A percentile compares a stretch with the other conserved stretches of the same genome.
Conservation (phyloP, 805 yeast species). For the Clavispora fructus region DNA sequence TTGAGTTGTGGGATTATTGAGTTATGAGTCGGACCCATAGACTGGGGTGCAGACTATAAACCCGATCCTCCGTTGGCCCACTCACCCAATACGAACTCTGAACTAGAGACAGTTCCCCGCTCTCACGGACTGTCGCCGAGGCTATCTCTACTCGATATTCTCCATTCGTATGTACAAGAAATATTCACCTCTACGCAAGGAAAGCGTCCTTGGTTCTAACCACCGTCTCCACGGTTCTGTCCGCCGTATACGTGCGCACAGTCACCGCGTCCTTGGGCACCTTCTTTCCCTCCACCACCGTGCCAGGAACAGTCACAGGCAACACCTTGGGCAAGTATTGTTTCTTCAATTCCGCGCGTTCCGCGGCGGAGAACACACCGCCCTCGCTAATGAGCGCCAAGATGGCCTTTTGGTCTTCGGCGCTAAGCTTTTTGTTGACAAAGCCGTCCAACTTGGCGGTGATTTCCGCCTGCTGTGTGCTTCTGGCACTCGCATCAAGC, state of each 20-base stretch:
- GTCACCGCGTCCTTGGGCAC: slow-evolving; percentile 44
- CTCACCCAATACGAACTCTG: too few species aligned
- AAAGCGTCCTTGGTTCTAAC: slow-evolving; percentile 53
- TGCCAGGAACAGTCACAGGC: slow-evolving; percentile 44
- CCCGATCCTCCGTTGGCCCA: too few species aligned
- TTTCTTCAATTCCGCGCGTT: slow-evolving; percentile 38
- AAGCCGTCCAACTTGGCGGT: slow-evolving; percentile 17
- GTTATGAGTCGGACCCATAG: too few species aligned
- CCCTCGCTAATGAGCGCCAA: slow-evolving; percentile 38
- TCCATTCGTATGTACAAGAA: slow-evolving; percentile 10
- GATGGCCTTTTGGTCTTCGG: slow-evolving; percentile 38
- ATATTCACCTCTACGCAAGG: slow-evolving; percentile 4
- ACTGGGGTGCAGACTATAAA: too few species aligned
- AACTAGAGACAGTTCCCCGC: too few species aligned
- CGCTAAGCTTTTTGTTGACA: slow-evolving; percentile 22
- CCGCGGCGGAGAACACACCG: slow-evolving; percentile 33
- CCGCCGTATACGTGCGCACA: slow-evolving; percentile 53
- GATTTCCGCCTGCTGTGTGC: slow-evolving; percentile 17
- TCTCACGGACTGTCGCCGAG: too few species aligned
- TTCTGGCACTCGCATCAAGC: slow-evolving; percentile 26
- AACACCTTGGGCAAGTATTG: slow-evolving; percentile 51
- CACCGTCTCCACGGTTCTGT: slow-evolving; percentile 47
- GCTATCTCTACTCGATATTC: background rate
- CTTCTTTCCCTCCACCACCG: slow-evolving; percentile 40
- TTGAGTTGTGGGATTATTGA: too few species aligned